Evolutionary conservation across 164 flowering plant genomes (phyloP).

Genomic region (Macadamia tetraphylla): DNA sequence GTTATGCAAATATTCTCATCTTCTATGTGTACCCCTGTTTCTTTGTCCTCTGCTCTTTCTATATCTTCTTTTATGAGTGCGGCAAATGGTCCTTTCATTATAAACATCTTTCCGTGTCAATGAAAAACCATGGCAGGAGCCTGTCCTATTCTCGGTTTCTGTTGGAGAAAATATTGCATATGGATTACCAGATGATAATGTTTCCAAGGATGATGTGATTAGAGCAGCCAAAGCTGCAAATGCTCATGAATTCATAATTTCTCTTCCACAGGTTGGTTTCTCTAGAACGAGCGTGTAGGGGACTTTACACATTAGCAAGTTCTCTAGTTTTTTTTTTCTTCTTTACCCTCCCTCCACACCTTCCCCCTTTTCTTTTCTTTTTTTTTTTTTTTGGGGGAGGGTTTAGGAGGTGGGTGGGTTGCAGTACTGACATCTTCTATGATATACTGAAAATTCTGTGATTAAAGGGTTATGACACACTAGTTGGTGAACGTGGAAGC

Average conservation of each 20-base stretch:
- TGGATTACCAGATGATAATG: slow-evolving; percentile 82
- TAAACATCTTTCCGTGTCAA: not conserved
- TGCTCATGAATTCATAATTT: slow-evolving; percentile 93
- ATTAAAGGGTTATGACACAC: slow-evolving; percentile 84
- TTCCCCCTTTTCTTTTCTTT: too few relatives aligned
- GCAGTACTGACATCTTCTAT: too few relatives aligned
- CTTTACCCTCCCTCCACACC: too few relatives aligned
- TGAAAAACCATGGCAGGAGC: slow-evolving; percentile 52
- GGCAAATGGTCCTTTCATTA: not conserved
- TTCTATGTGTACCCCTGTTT: not conserved
- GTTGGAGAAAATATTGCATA: slow-evolving; percentile 98
- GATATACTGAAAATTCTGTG: slow-evolving; percentile 2
- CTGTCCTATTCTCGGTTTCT: slow-evolving; percentile 88
- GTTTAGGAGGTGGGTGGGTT: too few relatives aligned
- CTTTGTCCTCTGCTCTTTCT: too few relatives aligned
- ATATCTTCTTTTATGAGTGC: not conserved
- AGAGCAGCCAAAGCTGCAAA: slow-evolving; percentile 98
- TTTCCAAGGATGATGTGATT: slow-evolving; percentile 83
- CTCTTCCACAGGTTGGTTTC: slow-evolving; percentile 78
- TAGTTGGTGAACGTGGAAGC: slow-evolving; percentile 96
- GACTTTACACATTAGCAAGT: not conserved
- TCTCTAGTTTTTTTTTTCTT: not conserved
- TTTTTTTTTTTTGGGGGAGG: too few relatives aligned
- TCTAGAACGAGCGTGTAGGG: not conserved
- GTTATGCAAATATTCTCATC: not conserved